Evolutionary conservation across 228 moss, liverwort and hornwort genomes (phyloP).

Genomic region (Sphagnum magellanicum): DNA sequence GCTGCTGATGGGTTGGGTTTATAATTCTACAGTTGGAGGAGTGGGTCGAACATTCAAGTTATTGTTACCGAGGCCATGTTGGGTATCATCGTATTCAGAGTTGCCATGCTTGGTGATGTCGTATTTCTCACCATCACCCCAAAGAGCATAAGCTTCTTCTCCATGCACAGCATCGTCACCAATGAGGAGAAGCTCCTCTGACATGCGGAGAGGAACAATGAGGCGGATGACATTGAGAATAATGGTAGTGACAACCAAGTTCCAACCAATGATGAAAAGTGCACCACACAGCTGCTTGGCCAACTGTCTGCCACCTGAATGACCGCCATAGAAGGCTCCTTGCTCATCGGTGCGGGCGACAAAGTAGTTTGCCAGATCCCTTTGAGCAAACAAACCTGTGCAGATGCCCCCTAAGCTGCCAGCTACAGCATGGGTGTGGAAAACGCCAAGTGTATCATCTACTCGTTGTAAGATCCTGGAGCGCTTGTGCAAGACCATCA

Average conservation of each 20-base stretch:
- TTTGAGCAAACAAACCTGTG: conserved; percentile 38
- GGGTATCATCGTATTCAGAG: conserved; percentile 12
- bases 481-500: conserved; percentile 50
- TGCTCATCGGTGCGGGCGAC: conserved; percentile 11
- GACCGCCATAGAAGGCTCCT: conserved; percentile 40
- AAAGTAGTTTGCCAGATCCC: conserved; percentile 21
- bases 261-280: conserved; percentile 42
- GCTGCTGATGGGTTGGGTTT: not conserved
- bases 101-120: conserved; percentile 31
- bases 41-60: not conserved
- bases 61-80: not conserved
- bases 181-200: conserved; percentile 36
- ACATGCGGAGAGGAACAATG: conserved; percentile 56
- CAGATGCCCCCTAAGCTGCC: conserved; percentile 35
- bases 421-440: conserved; percentile 58
- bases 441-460: conserved; percentile 57
- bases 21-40: not conserved
- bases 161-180: conserved; percentile 75
- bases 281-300: conserved; percentile 49
- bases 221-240: conserved; percentile 35
- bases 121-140: conserved; percentile 65
- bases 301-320: conserved; percentile 23
- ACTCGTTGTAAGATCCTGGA: conserved; percentile 34
- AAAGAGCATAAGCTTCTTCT: conserved; percentile 69
- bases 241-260: conserved; percentile 39